A percentile compares a stretch with the other conserved stretches of the same genome.
phyloP scores from a whole-genome alignment of 164 flowering plant species.

The Nymphaea thermarum region DNA sequence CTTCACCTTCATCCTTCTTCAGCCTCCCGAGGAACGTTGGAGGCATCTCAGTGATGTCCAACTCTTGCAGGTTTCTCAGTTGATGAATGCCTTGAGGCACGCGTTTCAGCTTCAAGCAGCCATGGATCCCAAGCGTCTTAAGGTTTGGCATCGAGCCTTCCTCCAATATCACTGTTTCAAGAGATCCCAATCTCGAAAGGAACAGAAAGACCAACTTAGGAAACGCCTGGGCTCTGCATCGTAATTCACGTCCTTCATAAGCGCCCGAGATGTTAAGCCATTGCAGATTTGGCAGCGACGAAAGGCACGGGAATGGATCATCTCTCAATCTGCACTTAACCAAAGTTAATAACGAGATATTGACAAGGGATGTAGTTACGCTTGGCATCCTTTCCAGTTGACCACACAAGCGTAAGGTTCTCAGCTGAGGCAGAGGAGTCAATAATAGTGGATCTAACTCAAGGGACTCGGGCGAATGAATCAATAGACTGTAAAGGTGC shows the following conservation, averaged over 20 bases:
- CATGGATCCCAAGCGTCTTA: not conserved
- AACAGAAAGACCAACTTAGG: not conserved
- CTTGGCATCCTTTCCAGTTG: not conserved
- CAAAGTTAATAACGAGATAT: not conserved
- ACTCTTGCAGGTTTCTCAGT: not conserved
- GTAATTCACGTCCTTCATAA: not conserved
- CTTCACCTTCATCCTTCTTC: too few species aligned
- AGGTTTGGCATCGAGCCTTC: not conserved
- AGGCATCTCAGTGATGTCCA: not conserved
- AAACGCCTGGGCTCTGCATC: not conserved
- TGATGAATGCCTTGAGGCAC: conserved; percentile 5
- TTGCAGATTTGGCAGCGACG: not conserved
- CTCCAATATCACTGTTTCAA: not conserved
- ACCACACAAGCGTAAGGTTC: not conserved
- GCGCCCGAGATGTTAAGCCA: not conserved
- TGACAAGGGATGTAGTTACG: not conserved
- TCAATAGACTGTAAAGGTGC: conserved; percentile 11
- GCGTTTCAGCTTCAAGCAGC: not conserved
- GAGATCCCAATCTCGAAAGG: not conserved
- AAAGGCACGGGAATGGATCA: not conserved
- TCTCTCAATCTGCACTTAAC: too few species aligned
- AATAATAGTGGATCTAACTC: not conserved
- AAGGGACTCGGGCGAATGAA: not conserved
- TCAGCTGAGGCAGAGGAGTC: not conserved
- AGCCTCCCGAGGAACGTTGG: not conserved